A percentile compares a stretch with the other conserved stretches of the same genome.
Conservation (phyloP, 306 rosid species). For the Ormosia semicastrata region DNA sequence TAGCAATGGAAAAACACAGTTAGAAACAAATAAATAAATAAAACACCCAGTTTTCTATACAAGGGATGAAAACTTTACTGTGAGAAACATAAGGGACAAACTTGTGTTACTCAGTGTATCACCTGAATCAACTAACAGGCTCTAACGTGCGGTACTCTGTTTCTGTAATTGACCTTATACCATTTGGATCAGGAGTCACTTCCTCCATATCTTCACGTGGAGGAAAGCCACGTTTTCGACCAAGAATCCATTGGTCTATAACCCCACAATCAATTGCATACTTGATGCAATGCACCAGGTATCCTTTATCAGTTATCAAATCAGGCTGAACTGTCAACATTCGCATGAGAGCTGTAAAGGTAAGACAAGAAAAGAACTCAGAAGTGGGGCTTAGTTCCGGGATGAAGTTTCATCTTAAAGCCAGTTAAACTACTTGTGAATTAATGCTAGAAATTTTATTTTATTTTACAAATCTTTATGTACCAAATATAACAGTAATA, state of each 20-base stretch:
- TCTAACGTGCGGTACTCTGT: constrained; percentile 62
- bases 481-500: not conserved
- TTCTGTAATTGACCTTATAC: constrained; percentile 71
- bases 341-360: constrained; percentile 74
- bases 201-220: constrained; percentile 64
- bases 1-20: constrained; percentile 23
- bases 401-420: constrained; percentile 12
- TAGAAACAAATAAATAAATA: constrained; percentile 5
- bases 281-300: constrained; percentile 65
- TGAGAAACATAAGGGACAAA: constrained; percentile 26
- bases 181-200: constrained; percentile 59
- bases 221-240: constrained; percentile 68
- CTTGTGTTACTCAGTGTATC: constrained; percentile 18
- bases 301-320: constrained; percentile 67
- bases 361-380: not conserved
- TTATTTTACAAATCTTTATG: not conserved
- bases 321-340: constrained; percentile 80
- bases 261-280: constrained; percentile 88
- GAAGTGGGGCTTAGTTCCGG: constrained; percentile 8
- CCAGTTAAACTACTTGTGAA: not conserved
- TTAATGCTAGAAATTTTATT: not conserved
- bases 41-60: constrained; percentile 41
- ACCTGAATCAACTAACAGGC: constrained; percentile 43
- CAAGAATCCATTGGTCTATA: constrained; percentile 83
- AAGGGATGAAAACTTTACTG: constrained; percentile 12